Base-by-base conservation (phyloP, 2,329 filamentous ascomycete genomes). In the Aspergillus awamori region DNA sequence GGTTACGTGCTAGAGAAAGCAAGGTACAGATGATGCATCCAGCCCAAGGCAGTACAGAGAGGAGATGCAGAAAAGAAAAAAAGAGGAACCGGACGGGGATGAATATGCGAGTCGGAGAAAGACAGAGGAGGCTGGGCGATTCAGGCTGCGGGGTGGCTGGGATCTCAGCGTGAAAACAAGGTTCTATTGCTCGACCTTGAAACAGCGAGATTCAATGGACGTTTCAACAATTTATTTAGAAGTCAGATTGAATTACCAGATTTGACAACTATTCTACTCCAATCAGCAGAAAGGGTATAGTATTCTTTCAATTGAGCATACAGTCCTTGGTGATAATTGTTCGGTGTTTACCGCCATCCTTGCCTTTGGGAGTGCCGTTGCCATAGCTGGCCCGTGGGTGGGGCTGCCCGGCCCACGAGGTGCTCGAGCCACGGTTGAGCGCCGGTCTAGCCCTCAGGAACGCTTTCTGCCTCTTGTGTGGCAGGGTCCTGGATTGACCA, bases 61-160 rank as follows among this genome's bases (percentile, higher is more conserved):
- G 33, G 41, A 49, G 51, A n/a, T 26, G 24, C 55, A 51, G 53
- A 24, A 58, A 22, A 36, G 53, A 52, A 56, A 38, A 36, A 36
- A 36, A 36, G 33, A 36, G 33, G 55, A 60, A 57, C 22, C 22
- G 13, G 41, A 33, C 38, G 45, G 53, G 49, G 49, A 60, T 30
- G 36, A 53, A 52, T 53, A 59, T 49, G 52, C 58, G 39, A 53
- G 61, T 59, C 60, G 61, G 59, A 54, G 60, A 43, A 53, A 59
- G 36, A 62, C 15, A 58, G 65, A 58, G 66, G 72, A 72, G 73
- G 73, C 72, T 74, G 72, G 73, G 67, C 72, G 65, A 73, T 65
- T 72, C 60, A 70, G 39, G 41, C 36, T 63, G 67, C 56, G 63
- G 58, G 71, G 73, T 71, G 73, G 73, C 73, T 75, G 73, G 72